Evolutionary conservation across 208 protist genomes (phyloP).

Genomic region (Porcisia deanei): DNA sequence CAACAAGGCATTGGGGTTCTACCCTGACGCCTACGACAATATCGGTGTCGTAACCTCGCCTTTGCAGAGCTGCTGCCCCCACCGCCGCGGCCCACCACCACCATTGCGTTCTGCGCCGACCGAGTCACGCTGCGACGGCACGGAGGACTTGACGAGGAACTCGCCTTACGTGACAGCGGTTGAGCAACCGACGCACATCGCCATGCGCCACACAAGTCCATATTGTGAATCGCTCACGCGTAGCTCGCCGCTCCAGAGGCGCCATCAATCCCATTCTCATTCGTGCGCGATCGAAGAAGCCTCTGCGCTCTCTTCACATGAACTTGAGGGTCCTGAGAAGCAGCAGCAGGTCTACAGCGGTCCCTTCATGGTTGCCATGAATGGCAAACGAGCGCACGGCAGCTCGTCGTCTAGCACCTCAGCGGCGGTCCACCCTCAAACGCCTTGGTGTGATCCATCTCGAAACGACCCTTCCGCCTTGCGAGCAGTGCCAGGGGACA

Average conservation of each 20-base stretch:
- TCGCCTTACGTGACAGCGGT: constrained; percentile 1
- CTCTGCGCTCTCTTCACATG: neutral
- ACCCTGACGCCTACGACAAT: neutral
- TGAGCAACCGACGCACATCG: constrained; percentile 21
- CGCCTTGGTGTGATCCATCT: neutral
- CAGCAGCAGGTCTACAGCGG: neutral
- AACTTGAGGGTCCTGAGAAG: neutral
- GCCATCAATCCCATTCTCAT: neutral
- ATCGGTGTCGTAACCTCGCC: neutral
- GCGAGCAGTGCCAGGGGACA: neutral
- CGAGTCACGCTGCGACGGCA: neutral
- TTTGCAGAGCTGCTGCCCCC: neutral
- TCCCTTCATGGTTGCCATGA: neutral
- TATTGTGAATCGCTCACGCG: constrained; percentile 38
- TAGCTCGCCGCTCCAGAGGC: constrained; percentile 23
- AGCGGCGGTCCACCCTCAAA: neutral
- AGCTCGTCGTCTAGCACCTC: neutral
- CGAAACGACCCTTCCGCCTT: neutral
- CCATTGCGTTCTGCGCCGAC: neutral
- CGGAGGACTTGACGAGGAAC: neutral
- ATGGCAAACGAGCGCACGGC: neutral
- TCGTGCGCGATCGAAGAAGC: neutral
- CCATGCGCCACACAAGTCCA: constrained; percentile 26
- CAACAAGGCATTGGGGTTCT: neutral
- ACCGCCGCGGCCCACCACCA: neutral